Percentiles rank a stretch among this genome's conserved stretches.
phyloP scores from a whole-genome alignment of 1,139 yeast species.

The Saccharomyces hybrid region DNA sequence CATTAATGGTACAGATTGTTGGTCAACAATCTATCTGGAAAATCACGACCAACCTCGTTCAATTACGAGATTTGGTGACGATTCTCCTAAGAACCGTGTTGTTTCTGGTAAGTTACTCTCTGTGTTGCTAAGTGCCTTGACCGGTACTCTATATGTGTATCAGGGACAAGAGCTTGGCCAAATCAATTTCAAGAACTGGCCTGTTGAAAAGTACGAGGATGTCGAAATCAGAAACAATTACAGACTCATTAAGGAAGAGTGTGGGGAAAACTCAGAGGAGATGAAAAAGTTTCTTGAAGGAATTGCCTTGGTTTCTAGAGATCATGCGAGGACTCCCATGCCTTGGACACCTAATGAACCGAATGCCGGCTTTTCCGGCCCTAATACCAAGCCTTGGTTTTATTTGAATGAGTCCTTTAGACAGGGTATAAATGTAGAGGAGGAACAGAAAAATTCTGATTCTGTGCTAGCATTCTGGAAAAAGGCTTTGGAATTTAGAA shows the following conservation, averaged over 20 bases:
- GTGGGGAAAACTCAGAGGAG: not conserved
- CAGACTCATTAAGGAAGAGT: not conserved
- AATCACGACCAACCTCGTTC: constrained; percentile 55
- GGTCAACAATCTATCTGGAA: constrained; percentile 52
- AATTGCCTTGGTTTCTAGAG: not conserved
- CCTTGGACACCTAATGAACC: not conserved
- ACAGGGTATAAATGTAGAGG: not conserved
- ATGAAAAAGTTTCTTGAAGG: not conserved
- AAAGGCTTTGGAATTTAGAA: not conserved
- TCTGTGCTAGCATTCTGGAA: not conserved
- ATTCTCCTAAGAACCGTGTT: constrained; percentile 32
- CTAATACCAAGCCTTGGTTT: not conserved
- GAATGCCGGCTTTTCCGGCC: not conserved
- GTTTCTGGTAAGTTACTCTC: constrained; percentile 34
- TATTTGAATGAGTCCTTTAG: not conserved
- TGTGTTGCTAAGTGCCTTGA: constrained; percentile 36
- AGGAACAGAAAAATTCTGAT: not conserved
- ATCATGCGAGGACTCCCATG: not conserved
- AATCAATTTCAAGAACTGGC: not conserved
- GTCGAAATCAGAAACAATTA: not conserved
- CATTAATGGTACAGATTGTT: too few relatives aligned
- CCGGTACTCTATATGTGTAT: constrained; percentile 51
- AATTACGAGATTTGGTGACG: constrained; percentile 46
- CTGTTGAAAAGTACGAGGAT: not conserved
- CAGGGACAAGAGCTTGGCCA: too few relatives aligned